A percentile compares a stretch with the other conserved stretches of the same genome.
Evolutionary conservation across 805 yeast genomes (phyloP).

Genomic region (Candida gorgasii): DNA sequence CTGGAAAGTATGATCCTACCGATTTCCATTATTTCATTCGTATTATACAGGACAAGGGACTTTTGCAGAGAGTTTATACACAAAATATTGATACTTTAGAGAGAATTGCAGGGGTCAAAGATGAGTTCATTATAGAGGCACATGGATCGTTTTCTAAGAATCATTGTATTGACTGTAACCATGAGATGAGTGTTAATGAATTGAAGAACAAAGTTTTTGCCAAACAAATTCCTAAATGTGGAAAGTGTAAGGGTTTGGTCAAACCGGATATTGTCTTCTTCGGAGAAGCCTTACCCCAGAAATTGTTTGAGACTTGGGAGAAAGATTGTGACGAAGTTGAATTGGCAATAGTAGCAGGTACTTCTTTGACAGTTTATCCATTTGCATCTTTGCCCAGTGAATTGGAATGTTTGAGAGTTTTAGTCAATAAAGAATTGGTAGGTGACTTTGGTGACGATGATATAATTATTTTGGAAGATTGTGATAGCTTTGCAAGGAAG

Average conservation of each 20-base stretch:
- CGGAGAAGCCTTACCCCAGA: slow-evolving; percentile 80
- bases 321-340: slow-evolving; percentile 53
- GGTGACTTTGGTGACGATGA: slow-evolving; percentile 72
- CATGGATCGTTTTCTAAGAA: slow-evolving; percentile 90
- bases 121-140: slow-evolving; percentile 75
- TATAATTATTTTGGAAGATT: slow-evolving; percentile 56
- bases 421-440: slow-evolving; percentile 74
- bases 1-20: slow-evolving; percentile 85
- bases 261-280: slow-evolving; percentile 95
- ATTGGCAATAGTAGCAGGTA: slow-evolving; percentile 86
- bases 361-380: slow-evolving; percentile 86
- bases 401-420: slow-evolving; percentile 54
- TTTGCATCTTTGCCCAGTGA: slow-evolving; percentile 83
- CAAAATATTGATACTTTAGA: slow-evolving; percentile 95
- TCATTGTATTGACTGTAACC: slow-evolving; percentile 77
- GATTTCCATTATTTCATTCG: slow-evolving; percentile 74
- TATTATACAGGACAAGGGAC: slow-evolving; percentile 62
- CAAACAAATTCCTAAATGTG: slow-evolving; percentile 56
- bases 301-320: slow-evolving; percentile 72
- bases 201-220: slow-evolving; percentile 44
- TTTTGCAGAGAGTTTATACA: slow-evolving; percentile 73
- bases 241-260: slow-evolving; percentile 68
- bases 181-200: slow-evolving; percentile 49
- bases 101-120: slow-evolving; percentile 73
- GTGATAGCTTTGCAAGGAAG: slow-evolving; percentile 63